Evolutionary conservation across 768 basidiomycete species (phyloP), one percentile per base, ranked within the genome.

Genomic region (Boletales sp.): DNA sequence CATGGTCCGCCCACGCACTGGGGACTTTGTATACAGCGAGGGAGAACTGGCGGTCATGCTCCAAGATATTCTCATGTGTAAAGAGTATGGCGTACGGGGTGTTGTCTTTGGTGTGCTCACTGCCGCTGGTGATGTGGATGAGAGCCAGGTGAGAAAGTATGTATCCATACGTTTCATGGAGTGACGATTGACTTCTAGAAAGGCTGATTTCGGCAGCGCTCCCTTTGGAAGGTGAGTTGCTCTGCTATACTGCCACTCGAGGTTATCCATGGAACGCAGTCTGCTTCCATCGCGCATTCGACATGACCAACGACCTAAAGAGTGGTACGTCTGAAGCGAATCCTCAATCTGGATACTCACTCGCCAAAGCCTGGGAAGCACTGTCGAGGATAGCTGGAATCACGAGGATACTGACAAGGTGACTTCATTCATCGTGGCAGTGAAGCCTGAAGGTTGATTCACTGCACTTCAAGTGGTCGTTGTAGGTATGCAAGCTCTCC

Each of bases 371-470:
- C 43, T 67, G 62, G 58, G 65, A 65, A 19, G 74, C 78, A 41
- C 69, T 87, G n/a, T 72, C 72, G 40, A 68, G 68, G 19, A 80
- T 89, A 29, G 70, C 74, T 24, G 84, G 85, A 2, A 74, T 92
- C 42, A 82, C 83, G n/a, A 80, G 90, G 24, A 77, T 93, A 52
- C 64, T 92, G 45, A 90, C 90, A 12, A 90, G 90, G 90, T 84
- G 60, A 27, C 18, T 60, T 41, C 14, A n/a, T 44, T 18, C 29
- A 30, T 21, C n/a, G 24, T 34, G 17, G 24, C 24, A 37, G 8
- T 11, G 39, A 15, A 36, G 1, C 17, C 27, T 43, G 9, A 15
- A 31, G 29, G 53, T 44, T 8, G 50, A 48, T 18, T 19, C n/a
- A 1, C 35, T 50, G 51, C 48, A 17, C 29, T 45, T 3, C 51